Evolutionary conservation across 257 asterid species (phyloP).

Genomic region (Lavandula angustifolia): DNA sequence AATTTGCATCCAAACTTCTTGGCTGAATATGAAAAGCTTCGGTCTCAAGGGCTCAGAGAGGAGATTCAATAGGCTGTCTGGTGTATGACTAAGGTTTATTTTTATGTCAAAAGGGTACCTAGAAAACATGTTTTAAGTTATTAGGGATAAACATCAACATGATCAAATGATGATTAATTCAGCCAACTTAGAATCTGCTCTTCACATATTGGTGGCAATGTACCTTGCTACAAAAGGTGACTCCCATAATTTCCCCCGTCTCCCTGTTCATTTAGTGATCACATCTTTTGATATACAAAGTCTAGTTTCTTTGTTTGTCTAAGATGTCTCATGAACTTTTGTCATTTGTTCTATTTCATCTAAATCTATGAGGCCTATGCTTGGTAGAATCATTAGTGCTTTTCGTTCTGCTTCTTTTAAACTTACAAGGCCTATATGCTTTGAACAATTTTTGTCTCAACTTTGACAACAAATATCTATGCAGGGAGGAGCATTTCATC

Average conservation of each 20-base stretch:
- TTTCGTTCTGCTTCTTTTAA: not conserved
- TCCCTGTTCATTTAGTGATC: not conserved
- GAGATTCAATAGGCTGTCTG: not conserved
- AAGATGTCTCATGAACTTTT: not conserved
- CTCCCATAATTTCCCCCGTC: not conserved
- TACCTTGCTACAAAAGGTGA: not conserved
- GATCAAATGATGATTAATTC: not conserved
- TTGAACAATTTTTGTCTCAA: constrained; percentile 5
- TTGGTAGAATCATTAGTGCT: not conserved
- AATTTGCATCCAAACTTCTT: constrained; percentile 4
- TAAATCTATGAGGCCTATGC: not conserved
- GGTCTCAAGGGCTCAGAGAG: not conserved
- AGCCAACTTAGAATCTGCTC: not conserved
- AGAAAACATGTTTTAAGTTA: not conserved
- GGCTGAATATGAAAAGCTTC: not conserved
- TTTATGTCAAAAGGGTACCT: constrained; percentile 2
- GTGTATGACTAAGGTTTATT: not conserved
- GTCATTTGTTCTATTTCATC: not conserved
- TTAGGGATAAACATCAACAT: not conserved
- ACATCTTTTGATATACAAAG: not conserved
- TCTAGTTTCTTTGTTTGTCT: not conserved
- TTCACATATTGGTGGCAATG: constrained; percentile 2
- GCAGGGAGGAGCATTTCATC: constrained; percentile 80
- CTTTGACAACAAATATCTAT: constrained; percentile 5
- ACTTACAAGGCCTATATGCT: not conserved